Evolutionary conservation across 495 filamentous ascomycete genomes (phyloP).

Genomic region (Terfezia boudieri): DNA sequence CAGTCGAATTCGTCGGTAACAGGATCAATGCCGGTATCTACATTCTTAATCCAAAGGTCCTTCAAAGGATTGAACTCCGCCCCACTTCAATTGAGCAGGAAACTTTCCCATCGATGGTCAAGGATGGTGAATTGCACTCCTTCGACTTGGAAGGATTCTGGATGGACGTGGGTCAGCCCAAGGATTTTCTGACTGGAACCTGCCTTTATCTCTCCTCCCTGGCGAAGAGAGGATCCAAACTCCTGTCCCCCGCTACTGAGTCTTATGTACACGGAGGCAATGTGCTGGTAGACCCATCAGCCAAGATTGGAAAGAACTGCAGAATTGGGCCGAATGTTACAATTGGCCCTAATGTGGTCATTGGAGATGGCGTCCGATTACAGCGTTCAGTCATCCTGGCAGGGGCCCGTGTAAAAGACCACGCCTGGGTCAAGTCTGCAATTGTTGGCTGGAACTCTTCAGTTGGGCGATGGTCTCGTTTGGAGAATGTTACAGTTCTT

Average conservation of each 20-base stretch:
- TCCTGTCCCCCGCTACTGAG: conserved; percentile 50
- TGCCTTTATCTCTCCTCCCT: conserved; percentile 92
- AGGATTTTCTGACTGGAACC: conserved; percentile 92
- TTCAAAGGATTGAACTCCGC: conserved; percentile 80
- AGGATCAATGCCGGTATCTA: conserved; percentile 99
- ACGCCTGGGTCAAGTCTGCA: conserved; percentile 97
- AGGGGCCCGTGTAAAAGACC: conserved; percentile 89
- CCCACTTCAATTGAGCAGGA: conserved; percentile 99
- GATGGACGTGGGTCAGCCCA: conserved; percentile 99
- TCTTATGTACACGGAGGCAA: conserved; percentile 86
- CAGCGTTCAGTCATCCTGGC: conserved; percentile 82
- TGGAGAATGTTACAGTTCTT: conserved; percentile 93
- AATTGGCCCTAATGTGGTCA: conserved; percentile 81
- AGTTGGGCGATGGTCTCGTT: conserved; percentile 81
- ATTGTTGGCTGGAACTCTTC: conserved; percentile 99
- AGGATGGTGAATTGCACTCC: conserved; percentile 82
- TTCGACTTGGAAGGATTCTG: conserved; percentile 98
- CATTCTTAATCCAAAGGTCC: conserved; percentile 84
- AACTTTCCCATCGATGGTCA: conserved; percentile 88
- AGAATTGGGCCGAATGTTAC: conserved; percentile 95
- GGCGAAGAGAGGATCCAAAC: conserved; percentile 75
- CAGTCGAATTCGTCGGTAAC: conserved; percentile 97
- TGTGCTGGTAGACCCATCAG: conserved; percentile 83
- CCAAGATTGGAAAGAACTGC: conserved; percentile 96
- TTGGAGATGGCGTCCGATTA: conserved; percentile 85